These are phyloP conservation scores for Tolypocladium ophioglossoides DNA, from an alignment of 2,329 filamentous ascomycete genomes.

Conservation along the genomic window DNA sequence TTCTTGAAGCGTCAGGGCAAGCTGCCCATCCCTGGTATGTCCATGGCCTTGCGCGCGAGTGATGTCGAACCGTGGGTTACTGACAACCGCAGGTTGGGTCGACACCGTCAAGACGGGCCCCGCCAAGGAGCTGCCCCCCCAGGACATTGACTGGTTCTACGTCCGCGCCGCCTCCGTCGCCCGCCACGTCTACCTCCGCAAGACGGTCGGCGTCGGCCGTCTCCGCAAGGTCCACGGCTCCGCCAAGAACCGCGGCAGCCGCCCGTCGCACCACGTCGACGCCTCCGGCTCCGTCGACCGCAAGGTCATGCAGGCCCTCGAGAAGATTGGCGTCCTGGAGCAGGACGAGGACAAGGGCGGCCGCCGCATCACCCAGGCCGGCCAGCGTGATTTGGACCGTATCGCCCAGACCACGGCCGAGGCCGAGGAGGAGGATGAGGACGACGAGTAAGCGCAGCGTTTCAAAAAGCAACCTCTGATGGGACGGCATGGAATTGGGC, in stretches of 20 bases:
- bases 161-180: slow-evolving; percentile 87
- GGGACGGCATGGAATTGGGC: slow-evolving; percentile 18
- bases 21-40: slow-evolving; percentile 59
- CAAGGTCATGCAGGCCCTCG: slow-evolving; percentile 92
- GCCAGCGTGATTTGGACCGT: slow-evolving; percentile 98
- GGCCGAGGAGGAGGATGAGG: slow-evolving; percentile 58
- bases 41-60: not conserved
- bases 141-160: slow-evolving; percentile 97
- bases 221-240: slow-evolving; percentile 93
- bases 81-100: slow-evolving; percentile 65
- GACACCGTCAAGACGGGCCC: slow-evolving; percentile 98
- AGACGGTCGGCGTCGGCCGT: slow-evolving; percentile 97
- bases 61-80: not conserved
- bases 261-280: slow-evolving; percentile 90
- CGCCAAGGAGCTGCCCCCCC: slow-evolving; percentile 94
- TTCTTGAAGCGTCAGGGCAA: slow-evolving; percentile 94
- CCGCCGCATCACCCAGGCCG: slow-evolving; percentile 93
- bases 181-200: slow-evolving; percentile 98
- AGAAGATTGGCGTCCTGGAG: slow-evolving; percentile 99
- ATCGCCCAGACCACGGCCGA: slow-evolving; percentile 74
- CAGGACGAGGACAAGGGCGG: slow-evolving; percentile 97
- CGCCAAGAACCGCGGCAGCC: slow-evolving; percentile 92
- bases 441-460: slow-evolving; percentile 49
- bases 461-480: slow-evolving; percentile 1
- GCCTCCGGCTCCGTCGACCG: slow-evolving; percentile 93